A percentile compares a stretch with the other conserved stretches of the same genome.
Evolutionary conservation across 305 asterid genomes (phyloP).

Genomic region (Fraxinus platypoda): DNA sequence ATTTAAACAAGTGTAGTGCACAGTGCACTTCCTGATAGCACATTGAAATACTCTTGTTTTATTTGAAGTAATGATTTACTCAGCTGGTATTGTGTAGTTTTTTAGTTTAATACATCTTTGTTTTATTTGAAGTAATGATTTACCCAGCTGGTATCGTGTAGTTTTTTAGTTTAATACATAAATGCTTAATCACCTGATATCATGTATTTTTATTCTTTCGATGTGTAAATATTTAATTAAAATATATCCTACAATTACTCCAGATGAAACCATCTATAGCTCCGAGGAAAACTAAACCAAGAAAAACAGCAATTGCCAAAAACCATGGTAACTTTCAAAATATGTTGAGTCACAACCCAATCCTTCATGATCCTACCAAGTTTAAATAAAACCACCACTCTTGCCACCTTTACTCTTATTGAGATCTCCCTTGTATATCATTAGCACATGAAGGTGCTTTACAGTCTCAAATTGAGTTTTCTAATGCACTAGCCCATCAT

Average conservation of each 20-base stretch:
- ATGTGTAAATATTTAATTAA: neutral
- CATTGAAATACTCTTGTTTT: neutral
- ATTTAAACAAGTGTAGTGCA: neutral
- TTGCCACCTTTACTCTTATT: neutral
- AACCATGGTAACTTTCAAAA: neutral
- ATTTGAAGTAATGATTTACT: neutral
- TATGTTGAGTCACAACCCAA: neutral
- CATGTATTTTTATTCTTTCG: neutral
- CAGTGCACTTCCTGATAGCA: neutral
- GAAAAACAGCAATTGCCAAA: neutral
- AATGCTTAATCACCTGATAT: neutral
- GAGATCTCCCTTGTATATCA: neutral
- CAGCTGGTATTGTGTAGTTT: neutral
- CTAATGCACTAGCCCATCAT: neutral
- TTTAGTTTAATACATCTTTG: neutral
- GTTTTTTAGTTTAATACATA: neutral
- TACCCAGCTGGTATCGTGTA: neutral
- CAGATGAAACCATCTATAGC: neutral
- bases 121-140: neutral
- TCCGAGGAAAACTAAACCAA: neutral
- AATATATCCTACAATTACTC: neutral
- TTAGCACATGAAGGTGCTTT: neutral
- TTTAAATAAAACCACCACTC: neutral
- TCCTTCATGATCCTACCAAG: neutral
- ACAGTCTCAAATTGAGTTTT: neutral